Evolutionary conservation across 371 early-diverging fungal species (phyloP).

Genomic region (Parasitella parasitica): DNA sequence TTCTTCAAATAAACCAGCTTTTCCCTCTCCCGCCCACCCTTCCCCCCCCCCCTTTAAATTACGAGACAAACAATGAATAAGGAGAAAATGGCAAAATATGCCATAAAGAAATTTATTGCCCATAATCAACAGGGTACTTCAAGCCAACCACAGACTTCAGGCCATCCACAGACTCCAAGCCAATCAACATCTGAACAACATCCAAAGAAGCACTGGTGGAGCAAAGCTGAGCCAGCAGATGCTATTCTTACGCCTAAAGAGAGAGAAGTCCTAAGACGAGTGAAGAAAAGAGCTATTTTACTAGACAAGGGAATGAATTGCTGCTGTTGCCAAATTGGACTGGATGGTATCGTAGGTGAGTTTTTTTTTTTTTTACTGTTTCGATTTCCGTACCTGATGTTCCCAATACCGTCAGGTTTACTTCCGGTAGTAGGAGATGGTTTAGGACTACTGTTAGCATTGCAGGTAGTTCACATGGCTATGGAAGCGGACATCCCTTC

Average conservation of each 20-base stretch:
- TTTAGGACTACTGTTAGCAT: conserved; percentile 34
- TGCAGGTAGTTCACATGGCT: conserved; percentile 39
- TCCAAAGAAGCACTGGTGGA: conserved; percentile 35
- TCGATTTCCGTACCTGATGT: background rate
- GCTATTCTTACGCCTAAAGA: conserved; percentile 33
- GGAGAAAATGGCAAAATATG: conserved; percentile 19
- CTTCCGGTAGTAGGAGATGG: conserved; percentile 53
- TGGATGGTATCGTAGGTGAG: conserved; percentile 54
- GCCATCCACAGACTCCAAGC: background rate
- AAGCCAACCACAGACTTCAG: background rate
- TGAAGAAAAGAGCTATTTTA: conserved; percentile 39
- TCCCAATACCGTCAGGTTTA: conserved; percentile 29
- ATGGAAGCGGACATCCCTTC: conserved; percentile 40
- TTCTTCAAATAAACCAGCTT: background rate
- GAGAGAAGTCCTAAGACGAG: conserved; percentile 28
- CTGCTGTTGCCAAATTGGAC: conserved; percentile 47
- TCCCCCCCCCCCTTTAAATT: background rate
- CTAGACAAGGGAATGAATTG: conserved; percentile 43
- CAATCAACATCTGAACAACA: background rate
- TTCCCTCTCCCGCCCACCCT: background rate
- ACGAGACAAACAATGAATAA: conserved; percentile 14
- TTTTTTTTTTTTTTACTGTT: background rate
- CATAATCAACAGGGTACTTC: background rate
- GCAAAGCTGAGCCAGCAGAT: conserved; percentile 21
- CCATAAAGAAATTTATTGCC: conserved; percentile 10